These are phyloP conservation scores for Trichoderma orchidacearum DNA, from an alignment of 495 filamentous ascomycete species.

Conservation along the genomic window DNA sequence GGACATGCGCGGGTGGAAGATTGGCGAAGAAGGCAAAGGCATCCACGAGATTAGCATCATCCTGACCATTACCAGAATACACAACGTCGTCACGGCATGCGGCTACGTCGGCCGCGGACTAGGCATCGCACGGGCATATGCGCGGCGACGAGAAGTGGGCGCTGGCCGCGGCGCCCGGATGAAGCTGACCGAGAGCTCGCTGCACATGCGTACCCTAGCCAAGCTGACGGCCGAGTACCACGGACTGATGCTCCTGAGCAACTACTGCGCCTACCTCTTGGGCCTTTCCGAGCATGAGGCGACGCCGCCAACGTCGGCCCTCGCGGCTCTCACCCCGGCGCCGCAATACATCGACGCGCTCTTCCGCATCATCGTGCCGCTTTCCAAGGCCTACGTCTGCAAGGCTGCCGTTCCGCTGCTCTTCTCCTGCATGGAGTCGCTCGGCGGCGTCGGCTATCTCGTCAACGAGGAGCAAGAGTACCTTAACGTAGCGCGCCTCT, in stretches of 20 bases:
- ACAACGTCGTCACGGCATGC: conserved; percentile 44
- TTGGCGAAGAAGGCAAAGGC: conserved; percentile 51
- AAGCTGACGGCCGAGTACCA: conserved; percentile 32
- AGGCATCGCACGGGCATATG: conserved; percentile 45
- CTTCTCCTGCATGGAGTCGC: conserved; percentile 51
- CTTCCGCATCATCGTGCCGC: conserved; percentile 49
- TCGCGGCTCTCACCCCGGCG: conserved; percentile 4
- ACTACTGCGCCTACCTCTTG: conserved; percentile 42
- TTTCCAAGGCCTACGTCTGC: conserved; percentile 51
- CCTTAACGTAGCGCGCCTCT: conserved; percentile 50
- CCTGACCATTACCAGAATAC: conserved; percentile 55
- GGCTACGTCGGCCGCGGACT: conserved; percentile 47
- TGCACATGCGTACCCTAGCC: conserved; percentile 50
- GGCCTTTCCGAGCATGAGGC: conserved; percentile 12
- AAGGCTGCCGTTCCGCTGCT: conserved; percentile 36
- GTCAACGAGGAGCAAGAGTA: conserved; percentile 44
- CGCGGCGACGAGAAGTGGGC: conserved; percentile 21
- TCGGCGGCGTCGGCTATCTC: conserved; percentile 68
- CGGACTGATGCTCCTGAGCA: conserved; percentile 43
- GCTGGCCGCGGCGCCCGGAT: conserved; percentile 22
- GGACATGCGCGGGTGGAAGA: conserved; percentile 46
- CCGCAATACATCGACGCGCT: conserved; percentile 18
- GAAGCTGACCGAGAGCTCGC: conserved; percentile 37
- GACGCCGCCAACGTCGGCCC: not conserved
- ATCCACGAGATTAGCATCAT: conserved; percentile 51